Evolutionary conservation across 2,329 filamentous ascomycete species (phyloP).

Genomic region (Dryadomyces sulphureus): DNA sequence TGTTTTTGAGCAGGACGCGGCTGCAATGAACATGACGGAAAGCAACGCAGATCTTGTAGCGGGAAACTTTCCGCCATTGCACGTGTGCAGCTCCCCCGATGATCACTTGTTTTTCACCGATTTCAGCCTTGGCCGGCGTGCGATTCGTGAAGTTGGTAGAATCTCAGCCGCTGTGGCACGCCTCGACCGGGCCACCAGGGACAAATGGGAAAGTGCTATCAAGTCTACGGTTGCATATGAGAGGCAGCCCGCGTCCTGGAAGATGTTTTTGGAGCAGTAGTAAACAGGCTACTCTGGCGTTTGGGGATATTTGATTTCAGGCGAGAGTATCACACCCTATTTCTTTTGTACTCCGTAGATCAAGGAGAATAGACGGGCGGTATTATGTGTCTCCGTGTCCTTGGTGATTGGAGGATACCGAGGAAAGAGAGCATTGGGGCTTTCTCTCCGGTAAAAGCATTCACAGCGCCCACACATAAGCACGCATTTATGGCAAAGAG

Average conservation of each 20-base stretch:
- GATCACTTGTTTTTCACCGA: constrained; percentile 37
- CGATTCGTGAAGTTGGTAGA: constrained; percentile 15
- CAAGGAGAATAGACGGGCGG: too few relatives aligned
- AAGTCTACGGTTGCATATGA: neutral
- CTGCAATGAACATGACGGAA: neutral
- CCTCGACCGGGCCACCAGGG: constrained; percentile 1
- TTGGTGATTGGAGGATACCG: too few relatives aligned
- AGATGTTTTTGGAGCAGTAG: neutral
- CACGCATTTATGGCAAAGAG: too few relatives aligned
- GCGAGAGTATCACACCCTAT: too few relatives aligned
- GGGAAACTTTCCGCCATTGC: constrained; percentile 5
- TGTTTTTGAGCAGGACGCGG: neutral
- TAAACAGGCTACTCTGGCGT: too few relatives aligned
- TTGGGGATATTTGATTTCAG: too few relatives aligned
- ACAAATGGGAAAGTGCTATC: constrained; percentile 1
- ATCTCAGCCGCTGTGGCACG: constrained; percentile 4
- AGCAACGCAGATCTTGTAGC: neutral
- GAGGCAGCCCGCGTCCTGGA: constrained; percentile 7
- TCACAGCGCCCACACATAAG: too few relatives aligned
- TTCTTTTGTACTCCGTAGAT: too few relatives aligned
- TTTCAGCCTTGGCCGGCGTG: constrained; percentile 27
- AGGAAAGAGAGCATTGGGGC: too few relatives aligned
- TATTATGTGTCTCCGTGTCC: neutral
- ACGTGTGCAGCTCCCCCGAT: constrained; percentile 25
- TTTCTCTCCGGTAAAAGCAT: too few relatives aligned